Percentiles rank a stretch among this genome's conserved stretches.
phyloP scores from a whole-genome alignment of 345 rosid genomes.

The Anacardium occidentale region DNA sequence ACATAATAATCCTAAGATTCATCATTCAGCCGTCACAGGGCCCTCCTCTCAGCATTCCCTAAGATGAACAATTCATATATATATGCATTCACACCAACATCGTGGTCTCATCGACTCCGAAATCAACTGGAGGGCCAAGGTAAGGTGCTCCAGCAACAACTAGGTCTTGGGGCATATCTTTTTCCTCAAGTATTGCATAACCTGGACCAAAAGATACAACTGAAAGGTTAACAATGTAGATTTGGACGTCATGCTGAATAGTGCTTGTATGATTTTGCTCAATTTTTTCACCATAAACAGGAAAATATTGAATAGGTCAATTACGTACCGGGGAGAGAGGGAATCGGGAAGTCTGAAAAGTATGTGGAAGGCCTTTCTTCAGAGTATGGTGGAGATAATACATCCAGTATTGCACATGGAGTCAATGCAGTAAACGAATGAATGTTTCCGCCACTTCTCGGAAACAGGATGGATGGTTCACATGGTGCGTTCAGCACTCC shows the following conservation, averaged over 20 bases:
- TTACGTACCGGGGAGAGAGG: slow-evolving; percentile 33
- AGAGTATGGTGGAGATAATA: slow-evolving; percentile 52
- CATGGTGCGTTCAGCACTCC: slow-evolving; percentile 34
- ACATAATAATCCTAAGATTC: not conserved
- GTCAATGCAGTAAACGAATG: slow-evolving; percentile 50
- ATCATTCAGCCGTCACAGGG: not conserved
- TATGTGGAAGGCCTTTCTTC: slow-evolving; percentile 46
- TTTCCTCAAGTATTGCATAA: slow-evolving; percentile 37
- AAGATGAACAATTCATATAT: not conserved
- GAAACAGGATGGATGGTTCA: slow-evolving; percentile 35
- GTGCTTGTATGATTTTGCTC: not conserved
- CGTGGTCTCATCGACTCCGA: not conserved
- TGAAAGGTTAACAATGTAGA: not conserved
- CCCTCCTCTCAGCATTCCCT: not conserved
- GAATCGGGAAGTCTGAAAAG: slow-evolving; percentile 35
- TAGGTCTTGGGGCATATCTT: slow-evolving; percentile 33
- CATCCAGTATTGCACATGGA: slow-evolving; percentile 52
- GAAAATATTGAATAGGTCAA: not conserved
- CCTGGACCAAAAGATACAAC: slow-evolving; percentile 24
- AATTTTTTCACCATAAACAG: not conserved
- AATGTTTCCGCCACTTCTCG: slow-evolving; percentile 51
- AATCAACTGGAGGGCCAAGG: slow-evolving; percentile 31
- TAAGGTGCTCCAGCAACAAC: slow-evolving; percentile 39
- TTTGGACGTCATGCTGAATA: not conserved
- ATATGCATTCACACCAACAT: not conserved